Base-by-base conservation (phyloP, 169 alveolate genomes). In the Cryptosporidium ryanae region DNA sequence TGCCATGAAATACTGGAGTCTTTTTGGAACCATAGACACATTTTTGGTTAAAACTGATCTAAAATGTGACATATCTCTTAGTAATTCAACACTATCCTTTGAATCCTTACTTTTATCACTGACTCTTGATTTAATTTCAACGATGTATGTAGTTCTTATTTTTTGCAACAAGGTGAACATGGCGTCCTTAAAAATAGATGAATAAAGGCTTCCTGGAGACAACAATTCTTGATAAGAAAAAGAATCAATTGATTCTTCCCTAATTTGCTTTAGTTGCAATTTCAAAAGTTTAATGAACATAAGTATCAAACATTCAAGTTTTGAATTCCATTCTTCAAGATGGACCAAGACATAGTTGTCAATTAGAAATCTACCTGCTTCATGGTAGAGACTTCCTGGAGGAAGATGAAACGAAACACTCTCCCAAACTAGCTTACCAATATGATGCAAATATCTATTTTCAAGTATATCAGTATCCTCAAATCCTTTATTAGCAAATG, bases 241-340 rank as follows among this genome's bases (percentile, higher is more conserved):
- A 21, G 96, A 92, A 44, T 94, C 96, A 65, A 90, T 70, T 1
- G 87, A 76, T 63, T 76, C 87, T 25, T 76, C 87, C 6, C 87
- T 57, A 4, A 76, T 76, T 46, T 76, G 71, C 18, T 61, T 61
- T n/a, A 59, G 52, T 49, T 76, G 87, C 6, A 76, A 44, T 21
- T 76, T 94, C 76, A 97, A 94, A 32, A 98, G 94, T 84, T 97
- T 98, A 87, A 95, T 96, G 81, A 96, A 96, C 99, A 97, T 97
- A 65, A 97, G 92, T 59, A 97, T 90, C 23, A 97, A 84, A 12
- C 97, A 93, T 82, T 97, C 97, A 68, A 98, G 97, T 91, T 98
- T 98, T 50, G 96, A 99, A 44, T 92, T 84, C 91, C 96, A 94
- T 63, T 93, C 94, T 54, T 94, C 91, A 27, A 96, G 92, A 82